phyloP scores from a whole-genome alignment of 352 stramenopile genomes.

The Phytophthora litchii region DNA sequence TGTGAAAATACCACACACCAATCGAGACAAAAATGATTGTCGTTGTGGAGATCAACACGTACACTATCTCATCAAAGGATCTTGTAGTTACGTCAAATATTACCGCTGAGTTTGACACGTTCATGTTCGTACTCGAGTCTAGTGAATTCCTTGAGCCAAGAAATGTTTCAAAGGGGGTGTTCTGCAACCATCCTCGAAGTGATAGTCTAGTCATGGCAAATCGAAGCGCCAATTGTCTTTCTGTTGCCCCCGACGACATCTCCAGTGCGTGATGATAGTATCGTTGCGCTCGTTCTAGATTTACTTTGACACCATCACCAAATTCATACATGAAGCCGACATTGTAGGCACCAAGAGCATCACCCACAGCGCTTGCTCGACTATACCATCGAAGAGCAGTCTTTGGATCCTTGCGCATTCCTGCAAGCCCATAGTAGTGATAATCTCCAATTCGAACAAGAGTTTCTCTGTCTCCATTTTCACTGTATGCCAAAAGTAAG shows the following conservation, averaged over 20 bases:
- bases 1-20: slow-evolving; percentile 33
- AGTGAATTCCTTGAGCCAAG: slow-evolving; percentile 11
- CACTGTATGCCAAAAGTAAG: slow-evolving; percentile 38
- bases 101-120: slow-evolving; percentile 14
- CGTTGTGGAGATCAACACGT: slow-evolving; percentile 24
- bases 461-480: slow-evolving; percentile 62
- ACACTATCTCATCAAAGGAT: slow-evolving; percentile 13
- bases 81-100: slow-evolving; percentile 15
- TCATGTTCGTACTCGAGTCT: slow-evolving; percentile 3
- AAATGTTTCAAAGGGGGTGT: slow-evolving; percentile 30
- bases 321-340: slow-evolving; percentile 80
- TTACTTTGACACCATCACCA: slow-evolving; percentile 52
- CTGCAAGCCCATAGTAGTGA: slow-evolving; percentile 72
- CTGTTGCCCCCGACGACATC: slow-evolving; percentile 38
- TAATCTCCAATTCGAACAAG: slow-evolving; percentile 78
- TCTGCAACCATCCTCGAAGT: slow-evolving; percentile 38
- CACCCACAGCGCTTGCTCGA: slow-evolving; percentile 64
- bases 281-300: slow-evolving; percentile 54
- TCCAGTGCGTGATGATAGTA: slow-evolving; percentile 73
- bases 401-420: slow-evolving; percentile 34
- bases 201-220: slow-evolving; percentile 45
- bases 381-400: slow-evolving; percentile 74
- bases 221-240: slow-evolving; percentile 41
- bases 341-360: slow-evolving; percentile 68
- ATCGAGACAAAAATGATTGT: slow-evolving; percentile 26